phyloP scores from a whole-genome alignment of 257 asterid genomes.

The Penstemon barbatus region DNA sequence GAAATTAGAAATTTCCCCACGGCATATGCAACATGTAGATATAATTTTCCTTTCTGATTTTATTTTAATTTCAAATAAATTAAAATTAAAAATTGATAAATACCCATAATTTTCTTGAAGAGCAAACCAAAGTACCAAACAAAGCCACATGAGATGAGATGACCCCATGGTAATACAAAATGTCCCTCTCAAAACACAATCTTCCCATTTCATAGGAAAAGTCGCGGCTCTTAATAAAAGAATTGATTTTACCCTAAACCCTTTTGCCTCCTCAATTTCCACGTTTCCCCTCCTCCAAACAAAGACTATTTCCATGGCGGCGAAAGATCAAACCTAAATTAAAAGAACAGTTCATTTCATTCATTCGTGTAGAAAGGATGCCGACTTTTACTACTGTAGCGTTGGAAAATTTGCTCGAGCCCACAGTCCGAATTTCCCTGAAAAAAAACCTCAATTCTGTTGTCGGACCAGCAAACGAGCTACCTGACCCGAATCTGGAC shows the following conservation, averaged over 20 bases:
- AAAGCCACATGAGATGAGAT: constrained; percentile 8
- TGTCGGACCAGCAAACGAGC: constrained; percentile 1
- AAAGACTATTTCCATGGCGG: constrained; percentile 23
- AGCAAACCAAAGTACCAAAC: constrained; percentile 24
- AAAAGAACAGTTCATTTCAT: background rate
- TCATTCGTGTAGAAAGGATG: constrained; percentile 31
- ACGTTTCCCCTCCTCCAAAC: background rate
- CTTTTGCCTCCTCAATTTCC: background rate
- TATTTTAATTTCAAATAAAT: too few relatives aligned
- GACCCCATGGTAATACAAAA: background rate
- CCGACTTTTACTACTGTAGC: constrained; percentile 59
- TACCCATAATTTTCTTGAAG: constrained; percentile 1
- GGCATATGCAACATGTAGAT: too few relatives aligned
- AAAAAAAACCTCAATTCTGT: constrained; percentile 28
- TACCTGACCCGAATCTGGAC: background rate
- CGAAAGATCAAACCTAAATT: constrained; percentile 10
- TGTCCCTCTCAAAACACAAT: background rate
- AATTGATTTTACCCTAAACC: background rate
- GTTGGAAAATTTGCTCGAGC: constrained; percentile 57
- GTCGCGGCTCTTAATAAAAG: background rate
- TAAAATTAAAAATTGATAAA: too few relatives aligned
- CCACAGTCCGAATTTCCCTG: constrained; percentile 45
- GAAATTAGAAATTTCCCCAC: too few relatives aligned
- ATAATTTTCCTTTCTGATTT: too few relatives aligned
- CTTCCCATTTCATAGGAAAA: constrained; percentile 27